Evolutionary conservation across 805 yeast species (phyloP).

Genomic region (Maudiozyma bulderi): DNA sequence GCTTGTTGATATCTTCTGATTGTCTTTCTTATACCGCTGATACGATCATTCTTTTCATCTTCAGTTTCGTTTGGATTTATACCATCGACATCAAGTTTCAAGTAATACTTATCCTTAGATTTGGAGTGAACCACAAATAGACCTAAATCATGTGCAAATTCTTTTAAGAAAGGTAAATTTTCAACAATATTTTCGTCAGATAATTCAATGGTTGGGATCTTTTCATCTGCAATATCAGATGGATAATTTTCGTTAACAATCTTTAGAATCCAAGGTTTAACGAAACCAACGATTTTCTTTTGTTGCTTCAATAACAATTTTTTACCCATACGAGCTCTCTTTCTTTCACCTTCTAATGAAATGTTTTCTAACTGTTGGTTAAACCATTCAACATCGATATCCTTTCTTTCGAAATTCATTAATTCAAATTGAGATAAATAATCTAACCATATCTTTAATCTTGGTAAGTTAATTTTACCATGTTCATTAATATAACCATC

Average conservation of each 20-base stretch:
- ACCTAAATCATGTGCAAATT: constrained; percentile 58
- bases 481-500: constrained; percentile 80
- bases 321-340: constrained; percentile 56
- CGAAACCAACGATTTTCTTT: constrained; percentile 54
- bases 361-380: constrained; percentile 74
- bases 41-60: constrained; percentile 51
- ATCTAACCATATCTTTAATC: constrained; percentile 68
- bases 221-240: constrained; percentile 34
- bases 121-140: constrained; percentile 56
- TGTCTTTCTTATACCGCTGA: constrained; percentile 40
- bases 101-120: constrained; percentile 45
- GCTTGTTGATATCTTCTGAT: constrained; percentile 61
- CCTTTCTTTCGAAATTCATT: constrained; percentile 75
- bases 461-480: constrained; percentile 68
- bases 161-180: constrained; percentile 52
- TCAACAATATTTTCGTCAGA: constrained; percentile 29
- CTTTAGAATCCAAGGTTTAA: constrained; percentile 40
- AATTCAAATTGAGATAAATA: constrained; percentile 71
- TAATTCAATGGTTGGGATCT: constrained; percentile 33
- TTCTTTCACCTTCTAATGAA: constrained; percentile 61
- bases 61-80: constrained; percentile 56
- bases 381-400: constrained; percentile 85
- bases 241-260: constrained; percentile 25
- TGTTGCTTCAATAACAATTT: constrained; percentile 60
- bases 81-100: constrained; percentile 65